Base-by-base conservation (phyloP, 2,329 filamentous ascomycete species). In the Dendryphion nanum region DNA sequence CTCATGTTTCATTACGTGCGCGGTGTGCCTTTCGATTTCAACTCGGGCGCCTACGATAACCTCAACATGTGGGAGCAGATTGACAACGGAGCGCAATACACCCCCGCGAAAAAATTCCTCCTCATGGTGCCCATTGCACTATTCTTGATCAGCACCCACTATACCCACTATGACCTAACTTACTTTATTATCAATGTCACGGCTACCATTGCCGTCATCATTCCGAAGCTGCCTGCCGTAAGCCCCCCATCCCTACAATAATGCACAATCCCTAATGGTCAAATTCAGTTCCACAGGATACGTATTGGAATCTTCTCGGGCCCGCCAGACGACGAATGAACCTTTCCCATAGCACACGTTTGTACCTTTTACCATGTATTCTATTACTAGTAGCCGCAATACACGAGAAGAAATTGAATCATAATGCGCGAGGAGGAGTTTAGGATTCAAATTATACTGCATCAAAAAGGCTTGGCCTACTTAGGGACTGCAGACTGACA, bases 21-120 rank as follows among this genome's bases (percentile, higher is more conserved):
- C 63, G 93, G 93, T 55, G 89, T 97, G 32, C 93, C 93, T 5
- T 98, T 98, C 64, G 93, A 98, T 69, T 98, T 98, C 78, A 98
- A 98, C 65, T 85, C 88, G 40, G 93, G 93, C 42, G 93, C 93
- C 55, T 98, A 97, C 69, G 93, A 98, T 76, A 97, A 98, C 69
- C 78, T 98, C 62, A 98, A 97, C 74, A 97, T 98, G 93, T 98
- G 93, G 93, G 93, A 98, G 74, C 93, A 98, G 73, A 98, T 98
- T 67, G 93, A 98, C 74, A 94, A 97, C 60, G 93, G 93, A 32
- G 93, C 93, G 56, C 93, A 98, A 68, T 98, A 97, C 73, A 98
- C 93, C 1, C 93, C 93, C 4, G 88, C 93, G 51, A 98, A 98
- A 77, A 98, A 98, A 70, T 98, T 98, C 62, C 76, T 98, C 42